Evolutionary conservation across 305 asterid species (phyloP).

Genomic region (Rubia tinctorum): DNA sequence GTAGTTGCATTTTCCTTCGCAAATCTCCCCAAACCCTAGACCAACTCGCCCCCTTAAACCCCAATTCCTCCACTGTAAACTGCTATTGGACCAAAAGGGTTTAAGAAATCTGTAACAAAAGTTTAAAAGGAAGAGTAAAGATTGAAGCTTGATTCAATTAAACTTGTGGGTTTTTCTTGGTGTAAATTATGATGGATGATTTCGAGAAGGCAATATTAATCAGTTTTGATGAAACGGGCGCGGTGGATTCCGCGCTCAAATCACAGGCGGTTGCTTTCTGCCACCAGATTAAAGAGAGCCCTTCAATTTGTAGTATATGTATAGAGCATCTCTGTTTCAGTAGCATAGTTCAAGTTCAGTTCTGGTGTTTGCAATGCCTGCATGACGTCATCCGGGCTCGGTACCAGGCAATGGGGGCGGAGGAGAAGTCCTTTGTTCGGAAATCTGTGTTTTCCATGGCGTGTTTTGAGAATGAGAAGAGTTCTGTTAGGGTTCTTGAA

Average conservation of each 20-base stretch:
- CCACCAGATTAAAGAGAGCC: conserved; percentile 67
- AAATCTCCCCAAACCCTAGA: conserved; percentile 14
- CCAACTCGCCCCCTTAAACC: conserved; percentile 13
- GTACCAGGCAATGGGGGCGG: conserved; percentile 53
- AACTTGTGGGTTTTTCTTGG: conserved; percentile 28
- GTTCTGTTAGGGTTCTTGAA: conserved; percentile 52
- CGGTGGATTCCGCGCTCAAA: conserved; percentile 55
- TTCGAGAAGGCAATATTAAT: conserved; percentile 86
- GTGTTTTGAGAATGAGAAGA: conserved; percentile 55
- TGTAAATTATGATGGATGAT: conserved; percentile 72
- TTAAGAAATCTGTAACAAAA: neutral
- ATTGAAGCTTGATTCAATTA: conserved; percentile 5
- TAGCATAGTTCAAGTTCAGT: conserved; percentile 75
- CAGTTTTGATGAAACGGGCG: conserved; percentile 84
- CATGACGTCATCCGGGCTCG: conserved; percentile 62
- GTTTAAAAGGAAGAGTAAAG: neutral
- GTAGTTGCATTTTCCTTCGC: neutral
- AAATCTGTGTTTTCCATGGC: conserved; percentile 70
- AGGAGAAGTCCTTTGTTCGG: conserved; percentile 72
- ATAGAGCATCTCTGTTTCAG: conserved; percentile 62
- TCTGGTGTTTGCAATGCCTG: conserved; percentile 92
- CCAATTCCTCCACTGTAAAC: conserved; percentile 15
- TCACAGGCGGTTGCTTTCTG: conserved; percentile 68
- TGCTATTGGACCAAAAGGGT: neutral
- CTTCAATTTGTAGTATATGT: conserved; percentile 73